Evolutionary conservation across 2,329 filamentous ascomycete genomes (phyloP).

Genomic region (Apiospora aurea): DNA sequence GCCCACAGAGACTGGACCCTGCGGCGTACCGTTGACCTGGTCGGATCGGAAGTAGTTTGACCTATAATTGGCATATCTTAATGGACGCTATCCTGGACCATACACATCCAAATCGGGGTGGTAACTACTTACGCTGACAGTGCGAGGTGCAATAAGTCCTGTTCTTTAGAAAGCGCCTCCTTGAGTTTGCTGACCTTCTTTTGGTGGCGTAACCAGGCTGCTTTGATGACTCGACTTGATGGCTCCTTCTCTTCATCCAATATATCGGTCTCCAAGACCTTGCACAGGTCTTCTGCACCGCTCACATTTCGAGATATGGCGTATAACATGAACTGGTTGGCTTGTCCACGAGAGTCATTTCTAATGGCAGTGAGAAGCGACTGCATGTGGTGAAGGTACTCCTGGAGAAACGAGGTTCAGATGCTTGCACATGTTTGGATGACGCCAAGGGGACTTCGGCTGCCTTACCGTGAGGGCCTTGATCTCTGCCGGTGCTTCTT

Average conservation of each 20-base stretch:
- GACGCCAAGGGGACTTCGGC: too few relatives aligned
- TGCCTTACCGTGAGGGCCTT: not conserved
- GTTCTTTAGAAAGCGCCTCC: not conserved
- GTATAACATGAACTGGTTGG: not conserved
- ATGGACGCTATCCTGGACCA: too few relatives aligned
- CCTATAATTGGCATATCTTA: not conserved
- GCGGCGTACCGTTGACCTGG: not conserved
- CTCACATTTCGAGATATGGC: not conserved
- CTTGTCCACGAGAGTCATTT: not conserved
- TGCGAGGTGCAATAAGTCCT: not conserved
- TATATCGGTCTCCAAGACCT: not conserved
- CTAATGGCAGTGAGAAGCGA: not conserved
- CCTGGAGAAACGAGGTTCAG: not conserved
- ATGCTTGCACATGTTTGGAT: not conserved
- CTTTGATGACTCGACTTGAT: not conserved
- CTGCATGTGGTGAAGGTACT: not conserved
- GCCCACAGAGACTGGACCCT: not conserved
- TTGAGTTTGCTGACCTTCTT: not conserved
- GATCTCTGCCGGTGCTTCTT: not conserved
- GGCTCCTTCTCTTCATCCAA: not conserved
- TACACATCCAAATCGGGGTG: not conserved
- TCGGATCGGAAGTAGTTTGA: not conserved
- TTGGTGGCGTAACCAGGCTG: not conserved
- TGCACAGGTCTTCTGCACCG: not conserved
- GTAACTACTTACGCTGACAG: not conserved